Conservation (phyloP, 495 filamentous ascomycete species). For the Cercophora scortea region DNA sequence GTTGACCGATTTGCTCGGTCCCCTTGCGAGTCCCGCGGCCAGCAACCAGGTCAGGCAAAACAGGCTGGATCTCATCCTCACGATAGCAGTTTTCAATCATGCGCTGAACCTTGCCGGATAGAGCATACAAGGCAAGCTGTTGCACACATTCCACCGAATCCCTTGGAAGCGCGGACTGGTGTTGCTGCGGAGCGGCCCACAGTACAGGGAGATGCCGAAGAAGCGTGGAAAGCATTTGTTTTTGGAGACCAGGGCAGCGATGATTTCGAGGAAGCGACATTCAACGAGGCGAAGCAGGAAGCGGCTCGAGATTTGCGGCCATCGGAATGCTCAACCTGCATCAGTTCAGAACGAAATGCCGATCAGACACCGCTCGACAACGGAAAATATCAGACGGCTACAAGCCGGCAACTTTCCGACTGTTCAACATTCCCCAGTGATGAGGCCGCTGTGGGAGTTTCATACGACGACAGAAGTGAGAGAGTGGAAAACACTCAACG, state of each 20-base stretch:
- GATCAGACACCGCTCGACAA: not conserved
- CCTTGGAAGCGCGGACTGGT: too few species aligned
- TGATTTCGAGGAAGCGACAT: slow-evolving; percentile 22
- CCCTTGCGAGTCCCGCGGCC: too few species aligned
- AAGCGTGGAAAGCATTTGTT: slow-evolving; percentile 33
- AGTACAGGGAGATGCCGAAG: slow-evolving; percentile 1
- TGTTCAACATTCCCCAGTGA: too few species aligned
- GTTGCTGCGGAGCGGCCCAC: too few species aligned
- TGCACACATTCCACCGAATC: too few species aligned
- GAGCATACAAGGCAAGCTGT: too few species aligned
- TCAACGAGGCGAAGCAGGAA: slow-evolving; percentile 29
- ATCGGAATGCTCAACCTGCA: slow-evolving; percentile 11
- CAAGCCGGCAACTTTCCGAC: not conserved
- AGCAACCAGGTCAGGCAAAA: too few species aligned
- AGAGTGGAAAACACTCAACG: not conserved
- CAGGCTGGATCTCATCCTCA: too few species aligned
- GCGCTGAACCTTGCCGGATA: too few species aligned
- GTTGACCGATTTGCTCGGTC: too few species aligned
- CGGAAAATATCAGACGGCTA: not conserved
- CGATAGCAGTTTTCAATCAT: too few species aligned
- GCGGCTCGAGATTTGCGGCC: slow-evolving; percentile 20
- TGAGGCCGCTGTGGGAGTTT: too few species aligned
- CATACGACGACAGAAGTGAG: not conserved
- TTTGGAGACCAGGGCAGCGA: slow-evolving; percentile 26
- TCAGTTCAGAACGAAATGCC: not conserved